Evolutionary conservation across 805 yeast species (phyloP), one percentile per base, ranked within the genome.

Genomic region (Saturnispora zaruensis): DNA sequence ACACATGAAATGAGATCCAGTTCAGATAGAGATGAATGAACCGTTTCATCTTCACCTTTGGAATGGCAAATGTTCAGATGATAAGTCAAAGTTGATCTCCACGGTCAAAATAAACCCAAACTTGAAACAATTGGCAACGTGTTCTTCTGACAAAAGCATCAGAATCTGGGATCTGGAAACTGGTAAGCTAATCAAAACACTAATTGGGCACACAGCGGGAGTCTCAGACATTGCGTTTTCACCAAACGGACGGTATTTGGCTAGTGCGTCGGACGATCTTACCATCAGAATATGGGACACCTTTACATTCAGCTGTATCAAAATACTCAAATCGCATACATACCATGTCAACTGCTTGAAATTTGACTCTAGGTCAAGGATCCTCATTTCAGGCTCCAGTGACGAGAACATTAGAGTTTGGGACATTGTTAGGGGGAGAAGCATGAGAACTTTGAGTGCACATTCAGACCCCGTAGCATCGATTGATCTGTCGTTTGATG

Each of bases 401-500:
- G 99, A 91, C 65, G 98, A 91, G 62, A 87, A 91, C 46, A 82
- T 93, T 14, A 76, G 90, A 46, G 75, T 91, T 2, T 91, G 99
- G 99, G 96, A 91, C 65, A 77, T 84, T 2, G 70, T 72, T 30
- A 70, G 78, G 18, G 95, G 95, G 1, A 74, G 74, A 37, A 77
- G 86, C 50, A 67, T 88, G 57, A 81, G 84, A 60, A 87, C 95
- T 0, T 68, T 91, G 45, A 84, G 95, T 37, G 97, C 98, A 0
- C 99, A 91, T 66, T 79, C 95, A 0, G 97, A 88, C 57, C 95
- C 97, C 0, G 85, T 93, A 2, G 79, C 87, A 21, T 75, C 87
- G 0, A 70, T 90, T 1, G 82, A 87, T 58, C 67, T 91, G 44
- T 78, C 86, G 2, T 80, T 77, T 50, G 96, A 86, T 57, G 89